Evolutionary conservation across 2,329 filamentous ascomycete genomes (phyloP), one percentile per base, ranked within the genome.

Genomic region (Phialophora tarda): DNA sequence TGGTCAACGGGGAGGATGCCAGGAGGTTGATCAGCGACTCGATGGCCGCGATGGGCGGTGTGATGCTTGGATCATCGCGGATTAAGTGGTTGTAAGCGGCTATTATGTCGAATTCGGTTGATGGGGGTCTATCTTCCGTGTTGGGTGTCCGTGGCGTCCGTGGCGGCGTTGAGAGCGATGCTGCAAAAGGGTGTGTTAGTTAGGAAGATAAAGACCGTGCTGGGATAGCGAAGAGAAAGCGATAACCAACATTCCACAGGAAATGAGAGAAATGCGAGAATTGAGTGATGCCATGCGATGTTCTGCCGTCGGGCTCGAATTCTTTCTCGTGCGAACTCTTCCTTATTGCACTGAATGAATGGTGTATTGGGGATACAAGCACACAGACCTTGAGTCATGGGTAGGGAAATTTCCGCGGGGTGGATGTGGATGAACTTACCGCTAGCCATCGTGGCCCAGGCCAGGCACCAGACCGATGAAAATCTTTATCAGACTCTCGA

Each of bases 11-110:
- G 54, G 89, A 91, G 70, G 90, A 86, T 75, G 90, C 89, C 66
- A 98, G 90, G 67, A 95, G 89, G 75, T 90, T 88, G 72, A 98
- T 95, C 66, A 99, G 85, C 30, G 93, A 89, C 81, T 96, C 92
- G 76, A 97, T 97, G 66, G 93, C 93, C 23, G 95, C 95, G 63
- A 99, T 91, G 69, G 95, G 93, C 87, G 97, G 97, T 41, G 94
- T 97, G 61, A 98, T 85, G 69, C 96, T 91, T 11, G 90, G 85
- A 77, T 98, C 93, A 59, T 86, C 84, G 65, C 76, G 76, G 67
- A 91, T 84, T 57, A 91, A 84, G 58, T 82, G 80, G 73, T 86
- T 83, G 81, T 91, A 91, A 55, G 87, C 86, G 63, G 83, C 79
- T 72, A 90, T 88, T 68, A 91, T 88, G 77, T 82, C 83, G 71